Evolutionary conservation across 1,139 yeast species (phyloP).

Genomic region (Debaryomycetaceae sp.): DNA sequence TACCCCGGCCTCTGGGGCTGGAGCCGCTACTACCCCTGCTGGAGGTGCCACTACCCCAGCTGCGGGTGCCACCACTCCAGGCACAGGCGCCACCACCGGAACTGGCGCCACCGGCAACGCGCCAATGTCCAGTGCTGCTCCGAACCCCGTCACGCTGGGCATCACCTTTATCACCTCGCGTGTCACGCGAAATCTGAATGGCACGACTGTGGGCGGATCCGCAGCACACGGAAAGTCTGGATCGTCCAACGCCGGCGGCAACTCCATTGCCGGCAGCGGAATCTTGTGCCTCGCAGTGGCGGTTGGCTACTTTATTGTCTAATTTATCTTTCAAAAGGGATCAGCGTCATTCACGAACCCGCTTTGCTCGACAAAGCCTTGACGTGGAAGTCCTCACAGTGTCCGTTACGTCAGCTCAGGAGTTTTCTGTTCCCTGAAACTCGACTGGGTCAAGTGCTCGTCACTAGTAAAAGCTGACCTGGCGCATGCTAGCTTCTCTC

Average conservation of each 20-base stretch:
- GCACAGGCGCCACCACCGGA: constrained; percentile 7
- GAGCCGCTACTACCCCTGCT: constrained; percentile 3
- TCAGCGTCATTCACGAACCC: too few species aligned
- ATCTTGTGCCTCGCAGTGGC: too few species aligned
- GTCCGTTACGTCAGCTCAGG: too few species aligned
- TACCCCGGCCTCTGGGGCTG: constrained; percentile 5
- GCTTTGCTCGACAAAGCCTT: too few species aligned
- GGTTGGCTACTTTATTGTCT: too few species aligned
- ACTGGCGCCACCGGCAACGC: constrained; percentile 6
- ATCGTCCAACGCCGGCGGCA: background rate
- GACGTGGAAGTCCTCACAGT: too few species aligned
- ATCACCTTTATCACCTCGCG: constrained; percentile 7
- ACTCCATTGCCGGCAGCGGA: background rate
- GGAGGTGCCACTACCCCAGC: constrained; percentile 3
- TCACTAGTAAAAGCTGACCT: too few species aligned
- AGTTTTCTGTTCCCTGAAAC: too few species aligned
- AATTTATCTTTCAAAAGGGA: too few species aligned
- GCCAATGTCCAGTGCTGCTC: constrained; percentile 5
- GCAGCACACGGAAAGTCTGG: background rate
- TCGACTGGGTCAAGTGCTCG: too few species aligned
- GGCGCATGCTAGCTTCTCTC: too few species aligned
- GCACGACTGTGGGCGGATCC: background rate
- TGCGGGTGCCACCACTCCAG: constrained; percentile 6
- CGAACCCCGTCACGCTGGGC: constrained; percentile 9
- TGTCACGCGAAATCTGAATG: constrained; percentile 1